These are phyloP conservation scores for Fusarium papillatum DNA, from an alignment of 2,329 filamentous ascomycete species.

Conservation along the genomic window DNA sequence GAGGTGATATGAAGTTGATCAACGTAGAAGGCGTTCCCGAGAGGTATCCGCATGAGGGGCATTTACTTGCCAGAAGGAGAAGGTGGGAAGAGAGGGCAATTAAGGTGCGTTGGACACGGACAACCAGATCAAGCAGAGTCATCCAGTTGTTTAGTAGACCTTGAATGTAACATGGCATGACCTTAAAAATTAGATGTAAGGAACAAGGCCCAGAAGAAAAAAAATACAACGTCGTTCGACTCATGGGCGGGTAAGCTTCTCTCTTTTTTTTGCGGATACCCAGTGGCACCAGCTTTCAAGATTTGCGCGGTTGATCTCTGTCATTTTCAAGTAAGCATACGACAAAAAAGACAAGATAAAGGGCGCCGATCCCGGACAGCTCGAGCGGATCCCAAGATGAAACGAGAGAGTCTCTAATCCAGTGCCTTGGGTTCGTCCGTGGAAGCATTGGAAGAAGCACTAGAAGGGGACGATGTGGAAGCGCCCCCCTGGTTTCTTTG, in stretches of 20 bases:
- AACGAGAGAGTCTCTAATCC: background rate
- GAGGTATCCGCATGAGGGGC: background rate
- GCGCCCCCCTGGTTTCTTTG: constrained; percentile 17
- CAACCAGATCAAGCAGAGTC: background rate
- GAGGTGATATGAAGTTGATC: background rate
- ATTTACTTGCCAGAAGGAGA: background rate
- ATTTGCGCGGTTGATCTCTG: background rate
- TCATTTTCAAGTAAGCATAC: background rate
- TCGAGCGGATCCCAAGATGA: background rate
- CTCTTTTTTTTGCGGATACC: background rate
- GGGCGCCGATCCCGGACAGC: constrained; percentile 8
- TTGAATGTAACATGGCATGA: background rate
- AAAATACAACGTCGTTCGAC: background rate
- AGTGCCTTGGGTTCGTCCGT: constrained; percentile 1
- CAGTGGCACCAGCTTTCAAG: background rate
- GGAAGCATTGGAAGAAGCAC: constrained; percentile 13
- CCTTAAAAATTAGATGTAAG: background rate
- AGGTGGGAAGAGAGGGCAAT: background rate
- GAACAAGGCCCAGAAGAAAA: too few species aligned
- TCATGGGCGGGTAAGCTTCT: background rate
- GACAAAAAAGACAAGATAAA: constrained; percentile 1
- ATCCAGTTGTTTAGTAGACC: background rate
- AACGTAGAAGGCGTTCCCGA: background rate
- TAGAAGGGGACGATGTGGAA: constrained; percentile 10
- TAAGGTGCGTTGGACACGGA: background rate